A percentile compares a stretch with the other conserved stretches of the same genome.
These are phyloP conservation scores for Nannochloropsis oceanica DNA, from an alignment of 108 stramenopile species.

Conservation along the genomic window DNA sequence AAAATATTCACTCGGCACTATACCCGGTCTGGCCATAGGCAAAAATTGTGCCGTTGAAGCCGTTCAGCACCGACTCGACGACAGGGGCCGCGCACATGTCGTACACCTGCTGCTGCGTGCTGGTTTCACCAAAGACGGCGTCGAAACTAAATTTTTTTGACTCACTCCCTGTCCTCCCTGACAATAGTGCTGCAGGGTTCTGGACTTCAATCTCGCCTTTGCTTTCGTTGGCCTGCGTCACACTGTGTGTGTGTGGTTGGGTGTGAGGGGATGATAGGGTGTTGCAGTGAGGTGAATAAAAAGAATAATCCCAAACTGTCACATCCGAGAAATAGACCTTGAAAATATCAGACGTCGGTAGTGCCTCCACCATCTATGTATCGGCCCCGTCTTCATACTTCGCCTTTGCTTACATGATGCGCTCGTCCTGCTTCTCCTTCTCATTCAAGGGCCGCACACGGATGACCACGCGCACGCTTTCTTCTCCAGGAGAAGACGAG, in stretches of 20 bases:
- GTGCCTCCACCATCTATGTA: not conserved
- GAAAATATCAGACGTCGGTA: not conserved
- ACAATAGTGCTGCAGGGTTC: constrained; percentile 47
- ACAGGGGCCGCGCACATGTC: constrained; percentile 72
- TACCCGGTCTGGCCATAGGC: constrained; percentile 93
- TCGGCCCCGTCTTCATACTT: not conserved
- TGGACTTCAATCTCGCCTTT: constrained; percentile 47
- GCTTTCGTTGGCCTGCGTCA: constrained; percentile 50
- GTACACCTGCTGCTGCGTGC: constrained; percentile 70
- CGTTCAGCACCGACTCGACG: constrained; percentile 76
- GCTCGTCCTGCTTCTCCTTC: constrained; percentile 79
- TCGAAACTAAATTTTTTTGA: constrained; percentile 82
- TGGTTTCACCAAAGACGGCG: constrained; percentile 64
- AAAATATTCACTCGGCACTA: constrained; percentile 40
- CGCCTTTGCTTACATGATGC: constrained; percentile 38
- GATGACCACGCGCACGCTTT: constrained; percentile 74
- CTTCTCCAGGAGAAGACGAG: constrained; percentile 20
- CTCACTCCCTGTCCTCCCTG: constrained; percentile 39
- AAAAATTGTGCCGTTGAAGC: constrained; percentile 93
- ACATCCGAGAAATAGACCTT: not conserved
- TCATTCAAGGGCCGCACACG: constrained; percentile 80
- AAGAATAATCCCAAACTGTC: not conserved
- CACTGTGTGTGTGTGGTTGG: constrained; percentile 6
- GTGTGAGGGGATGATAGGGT: not conserved
- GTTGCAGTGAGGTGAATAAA: not conserved